Conservation (phyloP, 768 basidiomycete genomes). For the Russula sp. region DNA sequence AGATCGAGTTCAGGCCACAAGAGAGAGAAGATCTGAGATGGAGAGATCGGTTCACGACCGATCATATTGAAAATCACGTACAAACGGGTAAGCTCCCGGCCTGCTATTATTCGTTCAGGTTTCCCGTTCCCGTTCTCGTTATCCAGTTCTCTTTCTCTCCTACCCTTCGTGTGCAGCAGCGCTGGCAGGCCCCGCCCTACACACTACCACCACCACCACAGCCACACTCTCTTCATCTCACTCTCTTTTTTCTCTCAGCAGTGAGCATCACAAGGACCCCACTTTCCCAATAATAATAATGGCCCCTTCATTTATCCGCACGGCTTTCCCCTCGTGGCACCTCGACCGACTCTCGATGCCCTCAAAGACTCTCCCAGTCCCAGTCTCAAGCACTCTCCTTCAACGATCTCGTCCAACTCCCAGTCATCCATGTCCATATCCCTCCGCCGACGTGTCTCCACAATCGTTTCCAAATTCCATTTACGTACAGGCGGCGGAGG, state of each 20-base stretch:
- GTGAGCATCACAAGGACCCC: too few relatives aligned
- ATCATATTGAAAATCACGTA: too few relatives aligned
- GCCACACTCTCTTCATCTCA: neutral
- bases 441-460: slow-evolving; percentile 10
- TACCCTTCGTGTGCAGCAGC: neutral
- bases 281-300: too few relatives aligned
- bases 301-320: slow-evolving; percentile 9
- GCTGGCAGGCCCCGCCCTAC: neutral
- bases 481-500: neutral
- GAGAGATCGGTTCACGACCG: too few relatives aligned
- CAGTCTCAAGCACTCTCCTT: slow-evolving; percentile 16
- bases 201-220: too few relatives aligned
- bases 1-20: too few relatives aligned
- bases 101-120: too few relatives aligned
- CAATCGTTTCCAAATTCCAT: neutral
- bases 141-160: too few relatives aligned
- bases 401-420: slow-evolving; percentile 20
- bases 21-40: too few relatives aligned
- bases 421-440: slow-evolving; percentile 7
- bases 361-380: slow-evolving; percentile 9
- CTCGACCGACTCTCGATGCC: neutral
- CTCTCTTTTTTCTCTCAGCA: neutral
- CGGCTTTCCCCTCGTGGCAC: neutral
- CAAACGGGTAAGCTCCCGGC: too few relatives aligned
- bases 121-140: too few relatives aligned